Conservation (phyloP, 345 rosid species). For the Rhizophora apiculata region DNA sequence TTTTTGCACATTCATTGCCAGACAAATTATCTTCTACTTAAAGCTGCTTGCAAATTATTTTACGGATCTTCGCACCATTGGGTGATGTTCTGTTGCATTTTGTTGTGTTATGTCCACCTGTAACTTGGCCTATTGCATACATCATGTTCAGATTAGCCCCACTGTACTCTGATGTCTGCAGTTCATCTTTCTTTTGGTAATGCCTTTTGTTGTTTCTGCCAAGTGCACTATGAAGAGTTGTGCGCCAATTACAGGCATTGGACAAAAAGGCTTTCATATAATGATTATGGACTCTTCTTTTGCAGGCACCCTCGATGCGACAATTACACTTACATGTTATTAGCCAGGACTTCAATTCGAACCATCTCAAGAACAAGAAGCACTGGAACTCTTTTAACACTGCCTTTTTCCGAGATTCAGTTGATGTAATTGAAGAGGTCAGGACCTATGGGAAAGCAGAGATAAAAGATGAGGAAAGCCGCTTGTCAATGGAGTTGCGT, state of each 20-base stretch:
- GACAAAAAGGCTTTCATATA: not conserved
- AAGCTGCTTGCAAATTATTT: too few relatives aligned
- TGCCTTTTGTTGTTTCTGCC: not conserved
- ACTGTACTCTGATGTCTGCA: too few relatives aligned
- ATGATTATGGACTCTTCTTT: constrained; percentile 6
- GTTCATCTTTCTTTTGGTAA: too few relatives aligned
- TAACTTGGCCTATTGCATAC: not conserved
- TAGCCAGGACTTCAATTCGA: constrained; percentile 89
- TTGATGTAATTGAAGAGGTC: constrained; percentile 75
- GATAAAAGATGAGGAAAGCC: constrained; percentile 37
- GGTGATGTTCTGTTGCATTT: not conserved
- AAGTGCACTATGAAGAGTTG: not conserved
- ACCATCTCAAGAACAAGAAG: constrained; percentile 76
- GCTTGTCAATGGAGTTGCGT: constrained; percentile 68
- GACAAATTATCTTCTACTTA: constrained; percentile 1
- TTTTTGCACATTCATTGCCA: not conserved
- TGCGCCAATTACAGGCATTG: not conserved
- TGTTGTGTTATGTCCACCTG: not conserved
- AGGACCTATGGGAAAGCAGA: constrained; percentile 51
- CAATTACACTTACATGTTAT: constrained; percentile 91
- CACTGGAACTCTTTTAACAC: constrained; percentile 92
- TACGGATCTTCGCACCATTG: too few relatives aligned
- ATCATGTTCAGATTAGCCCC: too few relatives aligned
- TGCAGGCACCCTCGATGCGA: constrained; percentile 69
- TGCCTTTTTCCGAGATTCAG: constrained; percentile 72